Evolutionary conservation across 768 basidiomycete species (phyloP).

Genomic region (Russula earlei): DNA sequence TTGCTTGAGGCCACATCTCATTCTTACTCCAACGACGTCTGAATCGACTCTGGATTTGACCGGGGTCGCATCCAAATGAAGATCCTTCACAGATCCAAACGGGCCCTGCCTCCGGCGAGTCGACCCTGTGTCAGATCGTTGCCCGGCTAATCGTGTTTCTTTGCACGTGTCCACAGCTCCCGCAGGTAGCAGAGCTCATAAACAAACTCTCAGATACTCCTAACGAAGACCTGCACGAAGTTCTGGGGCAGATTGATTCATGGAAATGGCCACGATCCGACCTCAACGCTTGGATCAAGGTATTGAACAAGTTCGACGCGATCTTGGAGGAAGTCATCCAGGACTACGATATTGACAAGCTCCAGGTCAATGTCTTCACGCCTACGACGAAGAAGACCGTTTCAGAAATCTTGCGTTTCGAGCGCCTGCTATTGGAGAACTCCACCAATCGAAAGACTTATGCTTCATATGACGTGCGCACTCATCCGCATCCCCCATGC

Average conservation of each 20-base stretch:
- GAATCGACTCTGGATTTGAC: slow-evolving; percentile 22
- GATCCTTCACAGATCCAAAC: slow-evolving; percentile 81
- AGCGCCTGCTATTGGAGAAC: slow-evolving; percentile 87
- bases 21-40: not conserved
- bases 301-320: slow-evolving; percentile 90
- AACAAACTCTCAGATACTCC: slow-evolving; percentile 53
- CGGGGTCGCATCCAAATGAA: slow-evolving; percentile 66
- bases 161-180: slow-evolving; percentile 41
- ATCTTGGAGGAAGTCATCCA: slow-evolving; percentile 76
- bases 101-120: slow-evolving; percentile 67
- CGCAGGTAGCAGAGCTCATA: slow-evolving; percentile 76
- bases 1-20: not conserved
- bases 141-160: slow-evolving; percentile 16
- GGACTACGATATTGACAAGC: slow-evolving; percentile 77
- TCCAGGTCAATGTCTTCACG: slow-evolving; percentile 74
- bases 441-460: slow-evolving; percentile 97
- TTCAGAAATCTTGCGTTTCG: slow-evolving; percentile 78
- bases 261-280: slow-evolving; percentile 98
- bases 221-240: slow-evolving; percentile 60
- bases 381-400: slow-evolving; percentile 64
- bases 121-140: slow-evolving; percentile 10
- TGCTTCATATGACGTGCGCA: slow-evolving; percentile 91
- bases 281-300: slow-evolving; percentile 92
- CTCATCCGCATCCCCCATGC: slow-evolving; percentile 3
- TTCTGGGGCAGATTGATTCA: slow-evolving; percentile 57